Evolutionary conservation across 148 eudicot species (phyloP).

Genomic region (Chenopodium quinoa): DNA sequence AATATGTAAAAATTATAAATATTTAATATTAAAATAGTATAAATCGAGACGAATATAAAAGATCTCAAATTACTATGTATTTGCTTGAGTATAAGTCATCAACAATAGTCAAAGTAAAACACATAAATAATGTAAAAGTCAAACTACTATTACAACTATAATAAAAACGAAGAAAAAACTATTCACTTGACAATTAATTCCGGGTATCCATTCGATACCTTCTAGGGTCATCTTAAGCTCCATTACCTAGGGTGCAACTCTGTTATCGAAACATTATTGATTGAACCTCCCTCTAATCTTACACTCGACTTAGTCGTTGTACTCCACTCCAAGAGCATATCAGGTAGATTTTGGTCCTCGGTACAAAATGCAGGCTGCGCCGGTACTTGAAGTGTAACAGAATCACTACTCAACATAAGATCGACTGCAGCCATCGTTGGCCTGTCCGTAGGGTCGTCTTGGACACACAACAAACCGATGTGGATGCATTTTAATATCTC

Average conservation of each 20-base stretch:
- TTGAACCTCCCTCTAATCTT: neutral
- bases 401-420: slow-evolving; percentile 36
- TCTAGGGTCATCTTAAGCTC: neutral
- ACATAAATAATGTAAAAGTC: too few relatives aligned
- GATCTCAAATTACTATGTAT: too few relatives aligned
- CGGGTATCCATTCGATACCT: too few relatives aligned
- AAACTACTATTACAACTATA: too few relatives aligned
- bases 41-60: too few relatives aligned
- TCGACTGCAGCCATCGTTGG: slow-evolving; percentile 41
- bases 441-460: slow-evolving; percentile 30
- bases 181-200: too few relatives aligned
- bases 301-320: neutral
- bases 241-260: slow-evolving; percentile 10
- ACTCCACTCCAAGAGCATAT: neutral
- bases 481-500: slow-evolving; percentile 47
- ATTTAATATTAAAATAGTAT: too few relatives aligned
- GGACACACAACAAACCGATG: slow-evolving; percentile 43
- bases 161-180: too few relatives aligned
- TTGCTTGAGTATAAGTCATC: too few relatives aligned
- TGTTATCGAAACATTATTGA: slow-evolving; percentile 9
- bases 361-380: slow-evolving; percentile 12
- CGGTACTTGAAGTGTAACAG: slow-evolving; percentile 23
- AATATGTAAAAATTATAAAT: too few relatives aligned
- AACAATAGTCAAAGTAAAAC: too few relatives aligned
- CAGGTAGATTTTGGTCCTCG: neutral